Evolutionary conservation across 805 yeast genomes (phyloP), one percentile per base, ranked within the genome.

Genomic region (Saturnispora halmiae): DNA sequence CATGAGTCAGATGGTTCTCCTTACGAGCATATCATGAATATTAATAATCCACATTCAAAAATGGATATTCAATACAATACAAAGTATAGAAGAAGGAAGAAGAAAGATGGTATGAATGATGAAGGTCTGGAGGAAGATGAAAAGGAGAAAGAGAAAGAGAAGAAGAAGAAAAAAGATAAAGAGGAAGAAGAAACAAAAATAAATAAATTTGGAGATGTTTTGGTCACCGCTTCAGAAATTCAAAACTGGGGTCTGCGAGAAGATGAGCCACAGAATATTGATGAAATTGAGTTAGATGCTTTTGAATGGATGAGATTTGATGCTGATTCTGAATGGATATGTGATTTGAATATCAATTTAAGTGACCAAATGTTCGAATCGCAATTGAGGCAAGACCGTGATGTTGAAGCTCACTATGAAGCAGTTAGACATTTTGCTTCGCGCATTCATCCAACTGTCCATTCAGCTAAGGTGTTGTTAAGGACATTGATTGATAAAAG

Each of bases 1-100:
- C 98, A 92, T 56, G 99, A 92, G 55, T 94, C 96, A 0, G 97
- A 92, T 59, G 98, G 98, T 7, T 86, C 97, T 0, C 98, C 99
- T 0, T 92, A 92, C 55, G 99, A 92, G 54, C 99, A 92, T 58
- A 90, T 92, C 36, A 95, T 92, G 18, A 94, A 86, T 49, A 65
- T 92, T 39, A 84, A 86, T 51, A 96, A 90, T 33, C 73, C 77
- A 1, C 77, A 79, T 49, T 84, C 95, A 1, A 86, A 84, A 54
- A 66, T 92, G 34, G 98, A 92, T 54, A 86, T 92, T 36, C 97
- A 86, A 55, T 92, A 92, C 62, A 92, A 92, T 60, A 86, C 97
- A 4, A 90, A 87, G 58, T 86, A 85, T 57, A 84, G 86, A 60
- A 75, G 95, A 47, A 62, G 82, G 43, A 84, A 81, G 53, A 77